Conservation (phyloP, 805 yeast species). For the Lipomyces chichibuensis region DNA sequence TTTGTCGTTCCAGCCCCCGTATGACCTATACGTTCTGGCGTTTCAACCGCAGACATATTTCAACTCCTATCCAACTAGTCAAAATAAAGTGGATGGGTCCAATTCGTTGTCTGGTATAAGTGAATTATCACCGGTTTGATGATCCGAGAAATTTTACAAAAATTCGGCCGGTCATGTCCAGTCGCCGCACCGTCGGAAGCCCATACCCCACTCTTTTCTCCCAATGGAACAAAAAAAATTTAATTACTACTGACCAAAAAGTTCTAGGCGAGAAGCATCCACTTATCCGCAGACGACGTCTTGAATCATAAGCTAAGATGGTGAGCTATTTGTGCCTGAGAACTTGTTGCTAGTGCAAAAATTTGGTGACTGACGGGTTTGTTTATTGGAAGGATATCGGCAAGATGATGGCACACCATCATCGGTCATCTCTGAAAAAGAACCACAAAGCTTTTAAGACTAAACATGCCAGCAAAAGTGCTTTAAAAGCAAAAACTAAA, state of each 20-base stretch:
- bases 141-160: background rate
- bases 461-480: conserved; percentile 86
- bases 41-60: conserved; percentile 15
- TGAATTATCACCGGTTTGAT: background rate
- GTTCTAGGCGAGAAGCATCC: too few relatives aligned
- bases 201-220: background rate
- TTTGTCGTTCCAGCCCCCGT: background rate
- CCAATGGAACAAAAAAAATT: background rate
- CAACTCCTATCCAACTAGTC: background rate
- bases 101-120: background rate
- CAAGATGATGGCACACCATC: conserved; percentile 55
- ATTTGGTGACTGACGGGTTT: background rate
- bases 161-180: background rate
- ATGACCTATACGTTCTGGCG: background rate
- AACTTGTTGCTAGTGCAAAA: background rate
- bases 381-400: conserved; percentile 7
- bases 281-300: background rate
- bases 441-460: conserved; percentile 90
- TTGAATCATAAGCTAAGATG: background rate
- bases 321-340: background rate
- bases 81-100: background rate
- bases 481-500: conserved; percentile 71
- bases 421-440: conserved; percentile 80
- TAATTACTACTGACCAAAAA: too few relatives aligned
- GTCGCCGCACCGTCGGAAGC: background rate